A percentile compares a stretch with the other conserved stretches of the same genome.
Conservation (phyloP, 306 rosid species). For the Cicer chorassanicum region DNA sequence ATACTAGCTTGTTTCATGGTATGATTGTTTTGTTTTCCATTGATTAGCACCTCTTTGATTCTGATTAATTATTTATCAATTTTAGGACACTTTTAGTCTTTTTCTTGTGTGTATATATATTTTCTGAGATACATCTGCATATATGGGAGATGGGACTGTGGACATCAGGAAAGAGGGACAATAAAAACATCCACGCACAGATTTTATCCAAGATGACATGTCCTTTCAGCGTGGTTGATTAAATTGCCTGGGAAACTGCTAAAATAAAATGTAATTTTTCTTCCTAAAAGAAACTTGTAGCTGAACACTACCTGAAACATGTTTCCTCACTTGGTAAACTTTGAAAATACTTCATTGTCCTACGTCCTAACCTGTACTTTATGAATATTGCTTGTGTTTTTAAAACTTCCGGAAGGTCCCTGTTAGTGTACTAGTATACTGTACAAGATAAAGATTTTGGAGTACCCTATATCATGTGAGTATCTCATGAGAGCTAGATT, state of each 20-base stretch:
- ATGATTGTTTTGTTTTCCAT: not conserved
- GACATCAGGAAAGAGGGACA: not conserved
- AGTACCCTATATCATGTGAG: not conserved
- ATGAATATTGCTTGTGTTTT: too few species aligned
- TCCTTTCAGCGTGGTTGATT: not conserved
- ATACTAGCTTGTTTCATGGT: not conserved
- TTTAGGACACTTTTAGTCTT: constrained; percentile 4
- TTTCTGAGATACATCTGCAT: not conserved
- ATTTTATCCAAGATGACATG: constrained; percentile 5
- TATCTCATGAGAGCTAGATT: constrained; percentile 19
- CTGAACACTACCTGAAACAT: too few species aligned
- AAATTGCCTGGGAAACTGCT: constrained; percentile 16
- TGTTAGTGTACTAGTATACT: too few species aligned
- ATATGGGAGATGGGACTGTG: not conserved
- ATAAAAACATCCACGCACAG: not conserved
- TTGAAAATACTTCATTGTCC: too few species aligned
- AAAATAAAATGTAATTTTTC: not conserved
- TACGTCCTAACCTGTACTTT: too few species aligned
- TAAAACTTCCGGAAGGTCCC: too few species aligned
- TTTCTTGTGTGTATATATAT: not conserved
- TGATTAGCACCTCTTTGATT: constrained; percentile 3
- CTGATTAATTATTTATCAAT: not conserved
- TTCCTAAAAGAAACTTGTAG: too few species aligned
- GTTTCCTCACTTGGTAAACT: too few species aligned
- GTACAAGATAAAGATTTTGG: too few species aligned